Base-by-base conservation (phyloP, 345 rosid species). In the Brassica carinata region DNA sequence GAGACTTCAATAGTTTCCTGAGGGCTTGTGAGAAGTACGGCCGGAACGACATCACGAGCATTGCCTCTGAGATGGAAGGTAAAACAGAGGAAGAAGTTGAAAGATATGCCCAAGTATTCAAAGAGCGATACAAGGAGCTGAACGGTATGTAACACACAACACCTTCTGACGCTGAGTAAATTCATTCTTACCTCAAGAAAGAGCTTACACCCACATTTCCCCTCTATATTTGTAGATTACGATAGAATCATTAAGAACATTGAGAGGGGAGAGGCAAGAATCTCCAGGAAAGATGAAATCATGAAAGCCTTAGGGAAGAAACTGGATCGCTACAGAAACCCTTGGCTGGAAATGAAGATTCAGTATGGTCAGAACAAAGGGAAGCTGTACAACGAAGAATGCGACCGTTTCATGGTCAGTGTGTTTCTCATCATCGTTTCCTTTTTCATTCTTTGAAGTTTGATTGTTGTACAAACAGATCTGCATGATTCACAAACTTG, bases 11-110 rank as follows among this genome's bases (percentile, higher is more conserved):
- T 81, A 84, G 92, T 38, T 96, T 96, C 73, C 92, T 90, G 8
- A 81, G 98, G 86, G 98, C 99, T 36, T 94, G 99, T 83, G 98
- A 96, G 89, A 96, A 91, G 87, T 96, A 96, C 88, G 99, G 99
- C n/a, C 88, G 99, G 5, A 89, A 88, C 77, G 98, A 93, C 81
- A 93, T 93, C 51, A 88, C 87, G 76, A 86, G 89, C 83, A 96
- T 96, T 85, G 91, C 97, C 30, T 81, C 89, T 71, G 99, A 96
- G 85, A 92, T 93, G 97, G 99, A 96, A 83, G 98, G 98, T 38
- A 96, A 96, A 85, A 89, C 94, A 34, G 98, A 86, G 84, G 91
- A 90, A 72, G 99, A 96, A 84, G 97, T 93, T 81, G 97, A 93
- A 87, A 87, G 97, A 90, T 96, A 96, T 73, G 97, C 98, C 6